These are phyloP conservation scores for Gnomoniopsis sp. DNA, from an alignment of 2,329 filamentous ascomycete species.

Conservation along the genomic window DNA sequence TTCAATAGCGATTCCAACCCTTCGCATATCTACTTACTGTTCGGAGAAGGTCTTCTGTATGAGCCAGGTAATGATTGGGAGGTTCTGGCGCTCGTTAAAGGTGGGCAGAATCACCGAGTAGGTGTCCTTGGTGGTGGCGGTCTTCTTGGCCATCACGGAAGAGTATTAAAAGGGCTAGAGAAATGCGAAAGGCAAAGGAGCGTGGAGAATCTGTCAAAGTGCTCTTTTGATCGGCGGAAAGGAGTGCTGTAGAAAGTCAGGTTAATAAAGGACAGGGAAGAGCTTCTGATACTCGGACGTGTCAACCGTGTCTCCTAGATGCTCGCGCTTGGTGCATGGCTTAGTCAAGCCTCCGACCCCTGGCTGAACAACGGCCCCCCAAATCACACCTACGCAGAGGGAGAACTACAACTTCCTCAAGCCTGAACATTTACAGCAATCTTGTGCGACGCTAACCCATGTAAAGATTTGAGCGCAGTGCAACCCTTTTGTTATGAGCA, in stretches of 20 bases:
- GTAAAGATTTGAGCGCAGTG: too few species aligned
- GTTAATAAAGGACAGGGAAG: background rate
- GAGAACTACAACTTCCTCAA: too few species aligned
- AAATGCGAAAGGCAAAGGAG: constrained; percentile 11
- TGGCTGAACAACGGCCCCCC: too few species aligned
- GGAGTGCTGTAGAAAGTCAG: constrained; percentile 13
- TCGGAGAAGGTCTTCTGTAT: constrained; percentile 89
- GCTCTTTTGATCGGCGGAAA: constrained; percentile 6
- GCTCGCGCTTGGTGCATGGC: too few species aligned
- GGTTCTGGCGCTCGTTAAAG: constrained; percentile 96
- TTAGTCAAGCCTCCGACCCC: too few species aligned
- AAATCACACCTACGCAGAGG: too few species aligned
- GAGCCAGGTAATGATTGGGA: constrained; percentile 93
- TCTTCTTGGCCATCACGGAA: constrained; percentile 44
- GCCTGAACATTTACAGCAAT: too few species aligned
- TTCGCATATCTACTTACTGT: constrained; percentile 55
- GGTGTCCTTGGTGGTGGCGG: constrained; percentile 57
- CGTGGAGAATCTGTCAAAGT: constrained; percentile 16
- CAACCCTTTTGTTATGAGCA: too few species aligned
- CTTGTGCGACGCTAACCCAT: too few species aligned
- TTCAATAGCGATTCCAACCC: background rate
- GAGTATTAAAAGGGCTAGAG: constrained; percentile 5
- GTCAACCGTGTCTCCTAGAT: too few species aligned
- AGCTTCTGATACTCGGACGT: background rate
- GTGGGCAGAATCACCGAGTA: constrained; percentile 98